Evolutionary conservation across 768 basidiomycete species (phyloP).

Genomic region (Lanmaoa pseudosensibilis): DNA sequence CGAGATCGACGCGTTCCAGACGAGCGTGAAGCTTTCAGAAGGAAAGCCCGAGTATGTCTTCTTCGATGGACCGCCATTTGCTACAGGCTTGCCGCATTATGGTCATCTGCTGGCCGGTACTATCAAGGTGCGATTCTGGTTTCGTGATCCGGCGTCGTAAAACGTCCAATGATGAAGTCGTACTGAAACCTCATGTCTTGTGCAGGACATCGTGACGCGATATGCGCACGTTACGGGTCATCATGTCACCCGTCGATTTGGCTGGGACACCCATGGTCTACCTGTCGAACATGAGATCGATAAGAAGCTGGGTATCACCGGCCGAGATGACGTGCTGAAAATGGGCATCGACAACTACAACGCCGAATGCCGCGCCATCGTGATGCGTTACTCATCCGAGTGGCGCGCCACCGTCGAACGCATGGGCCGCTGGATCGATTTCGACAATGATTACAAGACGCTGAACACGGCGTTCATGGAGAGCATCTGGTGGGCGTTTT

Average conservation of each 20-base stretch:
- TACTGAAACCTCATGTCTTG: neutral
- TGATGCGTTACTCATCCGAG: slow-evolving; percentile 94
- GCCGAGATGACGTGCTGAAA: slow-evolving; percentile 88
- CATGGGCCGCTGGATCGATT: slow-evolving; percentile 99
- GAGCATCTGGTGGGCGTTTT: slow-evolving; percentile 98
- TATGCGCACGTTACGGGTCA: slow-evolving; percentile 92
- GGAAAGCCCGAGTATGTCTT: slow-evolving; percentile 90
- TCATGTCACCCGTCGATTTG: slow-evolving; percentile 92
- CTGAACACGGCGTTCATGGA: slow-evolving; percentile 95
- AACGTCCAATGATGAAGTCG: neutral
- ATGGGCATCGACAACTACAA: slow-evolving; percentile 99
- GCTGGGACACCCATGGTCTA: slow-evolving; percentile 98
- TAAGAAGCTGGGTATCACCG: slow-evolving; percentile 89
- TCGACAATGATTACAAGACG: slow-evolving; percentile 99
- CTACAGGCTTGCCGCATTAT: slow-evolving; percentile 95
- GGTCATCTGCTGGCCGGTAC: slow-evolving; percentile 92
- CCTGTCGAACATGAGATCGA: slow-evolving; percentile 99
- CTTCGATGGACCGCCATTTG: slow-evolving; percentile 97
- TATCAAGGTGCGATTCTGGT: slow-evolving; percentile 67
- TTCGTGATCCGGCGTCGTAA: slow-evolving; percentile 1
- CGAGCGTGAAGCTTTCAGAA: slow-evolving; percentile 88
- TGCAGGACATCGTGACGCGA: slow-evolving; percentile 93
- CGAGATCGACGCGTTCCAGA: slow-evolving; percentile 97
- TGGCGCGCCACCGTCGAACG: slow-evolving; percentile 96
- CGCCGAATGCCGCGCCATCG: slow-evolving; percentile 92